Percentiles rank a stretch among this genome's conserved stretches.
phyloP scores from a whole-genome alignment of 2,329 filamentous ascomycete genomes.

The Stemphylium vesicarium region DNA sequence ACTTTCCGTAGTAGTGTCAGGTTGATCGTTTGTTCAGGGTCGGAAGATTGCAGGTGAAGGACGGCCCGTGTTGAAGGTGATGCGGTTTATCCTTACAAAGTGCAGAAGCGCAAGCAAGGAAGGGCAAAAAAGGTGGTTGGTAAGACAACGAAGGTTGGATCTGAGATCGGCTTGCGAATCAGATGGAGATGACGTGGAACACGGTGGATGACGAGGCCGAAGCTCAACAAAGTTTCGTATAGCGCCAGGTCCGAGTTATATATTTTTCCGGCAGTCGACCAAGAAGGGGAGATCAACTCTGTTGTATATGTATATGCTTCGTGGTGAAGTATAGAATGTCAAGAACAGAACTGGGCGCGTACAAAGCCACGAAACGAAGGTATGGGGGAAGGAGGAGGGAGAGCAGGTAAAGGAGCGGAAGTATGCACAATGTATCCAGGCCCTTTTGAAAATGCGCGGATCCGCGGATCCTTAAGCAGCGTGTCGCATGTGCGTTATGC shows the following conservation, averaged over 20 bases:
- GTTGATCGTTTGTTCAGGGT: background rate
- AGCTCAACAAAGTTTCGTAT: slow-evolving; percentile 8
- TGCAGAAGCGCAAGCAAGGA: slow-evolving; percentile 1
- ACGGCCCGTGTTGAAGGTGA: background rate
- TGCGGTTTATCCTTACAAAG: background rate
- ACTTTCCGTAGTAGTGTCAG: background rate
- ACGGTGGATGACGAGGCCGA: background rate
- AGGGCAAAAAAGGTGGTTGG: background rate
- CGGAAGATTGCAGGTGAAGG: background rate
- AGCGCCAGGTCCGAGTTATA: slow-evolving; percentile 14
- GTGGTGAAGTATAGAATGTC: background rate
- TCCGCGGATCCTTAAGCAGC: slow-evolving; percentile 11
- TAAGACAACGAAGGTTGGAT: slow-evolving; percentile 3
- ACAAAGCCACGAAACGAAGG: slow-evolving; percentile 15
- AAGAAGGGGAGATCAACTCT: slow-evolving; percentile 19
- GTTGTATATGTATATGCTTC: slow-evolving; percentile 1
- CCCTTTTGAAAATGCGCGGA: slow-evolving; percentile 4
- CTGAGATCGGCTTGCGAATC: slow-evolving; percentile 12
- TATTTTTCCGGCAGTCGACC: slow-evolving; percentile 19
- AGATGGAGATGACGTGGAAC: slow-evolving; percentile 4
- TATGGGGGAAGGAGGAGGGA: slow-evolving; percentile 14
- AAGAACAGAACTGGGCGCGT: background rate
- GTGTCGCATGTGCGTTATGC: slow-evolving; percentile 23
- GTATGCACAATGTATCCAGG: background rate
- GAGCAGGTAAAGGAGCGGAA: slow-evolving; percentile 11